Evolutionary conservation across 2,329 filamentous ascomycete genomes (phyloP), one percentile per base, ranked within the genome.

Genomic region (Phialocephala sp.): DNA sequence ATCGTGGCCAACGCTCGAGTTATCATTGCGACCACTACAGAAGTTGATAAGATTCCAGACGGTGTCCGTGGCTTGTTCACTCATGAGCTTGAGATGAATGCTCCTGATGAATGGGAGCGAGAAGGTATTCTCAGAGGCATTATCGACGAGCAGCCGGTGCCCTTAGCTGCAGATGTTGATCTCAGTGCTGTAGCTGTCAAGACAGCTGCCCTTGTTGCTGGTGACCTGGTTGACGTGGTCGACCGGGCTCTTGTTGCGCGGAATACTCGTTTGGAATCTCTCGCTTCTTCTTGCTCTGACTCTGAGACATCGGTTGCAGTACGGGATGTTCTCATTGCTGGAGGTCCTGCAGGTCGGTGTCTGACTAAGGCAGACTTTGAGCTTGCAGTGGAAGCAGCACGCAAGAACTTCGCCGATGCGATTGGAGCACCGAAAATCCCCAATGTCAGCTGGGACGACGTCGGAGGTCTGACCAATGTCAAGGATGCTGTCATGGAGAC

Each of bases 341-440:
- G 95, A 36, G 95, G 95, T 0, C 85, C 92, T 47, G 85, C 89
- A 11, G 91, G 91, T 5, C 89, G 89, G 35, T 92, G 91, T 60
- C 84, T 99, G 12, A 94, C 89, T 0, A 91, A 91, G 71, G 83
- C 85, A 1, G 95, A 99, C 77, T 94, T 98, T 70, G 93, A 97
- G 62, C 81, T 89, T n/a, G 95, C 95, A 0, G 94, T 99, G 3
- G 94, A 98, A 66, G 93, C 94, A 6, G 95, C 95, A 0, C 89
- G 95, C 62, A 97, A 97, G 84, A 98, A 97, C 79, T 99, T 99
- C 77, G 94, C 95, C 6, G 95, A 98, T 77, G 91, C 94, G 0
- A 99, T 99, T 69, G 95, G 95, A 27, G 95, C 95, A 5, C 95
- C 95, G 2, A 98, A 98, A 84, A 98, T 98, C 68, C 95, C 94